Percentiles rank a stretch among this genome's conserved stretches.
These are phyloP conservation scores for Volvox africanus DNA, from an alignment of 139 green algal genomes.

Conservation along the genomic window DNA sequence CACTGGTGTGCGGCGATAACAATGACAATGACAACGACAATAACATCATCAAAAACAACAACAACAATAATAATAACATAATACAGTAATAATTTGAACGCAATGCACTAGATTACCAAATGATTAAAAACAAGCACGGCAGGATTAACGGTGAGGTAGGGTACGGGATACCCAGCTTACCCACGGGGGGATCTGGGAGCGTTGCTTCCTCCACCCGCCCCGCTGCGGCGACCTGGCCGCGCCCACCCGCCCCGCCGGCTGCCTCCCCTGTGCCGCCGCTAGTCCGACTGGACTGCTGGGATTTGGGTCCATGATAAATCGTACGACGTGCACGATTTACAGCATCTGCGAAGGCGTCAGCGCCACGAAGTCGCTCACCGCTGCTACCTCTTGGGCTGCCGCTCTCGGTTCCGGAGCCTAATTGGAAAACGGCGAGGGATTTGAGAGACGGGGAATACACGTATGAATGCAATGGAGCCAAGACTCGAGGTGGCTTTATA, in stretches of 20 bases:
- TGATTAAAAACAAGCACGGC: no score
- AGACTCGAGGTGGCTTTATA: no score
- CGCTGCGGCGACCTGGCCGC: background rate
- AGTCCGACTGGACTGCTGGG: background rate
- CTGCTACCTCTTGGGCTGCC: background rate
- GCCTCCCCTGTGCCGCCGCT: background rate
- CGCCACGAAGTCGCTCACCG: background rate
- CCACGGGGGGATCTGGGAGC: conserved; percentile 4
- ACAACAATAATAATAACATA: no score
- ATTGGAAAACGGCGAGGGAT: no score
- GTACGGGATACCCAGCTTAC: background rate
- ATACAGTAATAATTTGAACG: no score
- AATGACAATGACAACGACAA: no score
- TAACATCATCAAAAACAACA: no score
- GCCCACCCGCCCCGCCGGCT: background rate
- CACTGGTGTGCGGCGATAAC: no score
- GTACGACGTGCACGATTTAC: conserved; percentile 5
- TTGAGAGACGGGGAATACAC: no score
- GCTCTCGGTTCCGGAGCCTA: background rate
- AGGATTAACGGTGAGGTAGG: no score
- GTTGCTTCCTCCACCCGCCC: conserved; percentile 22
- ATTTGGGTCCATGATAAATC: background rate
- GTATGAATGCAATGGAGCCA: no score
- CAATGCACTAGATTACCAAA: no score
- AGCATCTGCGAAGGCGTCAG: background rate